Base-by-base conservation (phyloP, 23 red algal genomes). In the Agarophyton chilense region DNA sequence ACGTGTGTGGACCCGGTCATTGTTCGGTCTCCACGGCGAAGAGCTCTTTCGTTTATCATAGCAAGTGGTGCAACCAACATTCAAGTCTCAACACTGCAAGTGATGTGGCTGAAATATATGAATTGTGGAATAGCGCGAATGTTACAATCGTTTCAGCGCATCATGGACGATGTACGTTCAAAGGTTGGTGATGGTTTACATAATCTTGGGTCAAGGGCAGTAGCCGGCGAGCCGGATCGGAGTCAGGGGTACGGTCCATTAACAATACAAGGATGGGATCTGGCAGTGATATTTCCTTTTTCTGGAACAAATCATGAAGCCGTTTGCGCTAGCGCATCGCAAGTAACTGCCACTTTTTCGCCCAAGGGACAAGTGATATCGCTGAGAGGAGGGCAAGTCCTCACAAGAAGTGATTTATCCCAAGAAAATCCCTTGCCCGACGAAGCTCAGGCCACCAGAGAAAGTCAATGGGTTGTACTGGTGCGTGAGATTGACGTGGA, bases 401-500 rank as follows among this genome's bases (percentile, higher is more conserved):
- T 74, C 3, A 46, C 68, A 49, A 74, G 68, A 38, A 65, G 1
- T 16, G 60, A 65, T 65, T 46, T 6, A 1, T 74, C 68, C 9
- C 43, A 74, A 21, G 68, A 25, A 28, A 38, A 29, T 46, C 4
- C 8, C 14, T 43, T 29, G 40, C 2, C n/a, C 0, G 1, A 7
- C 12, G 36, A 33, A 4, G 13, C 38, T 49, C 40, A 38, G 45
- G 68, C 45, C 24, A 16, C 40, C 7, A 74, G 38, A 25, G 61
- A 43, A n/a, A 50, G 24, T 22, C 50, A 53, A 52, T 89, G 85
- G 70, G 32, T 65, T 60, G 85, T 89, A 26, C 49, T 89, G 26
- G 52, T 89, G 22, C 63, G 85, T 42, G 73, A 60, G n/a, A 43
- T 89, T 66, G 85, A 89, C 40, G 17, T 61, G 18, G 85, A 89